A percentile compares a stretch with the other conserved stretches of the same genome.
Evolutionary conservation across 768 basidiomycete species (phyloP).

Genomic region (Podaxis rugospora): DNA sequence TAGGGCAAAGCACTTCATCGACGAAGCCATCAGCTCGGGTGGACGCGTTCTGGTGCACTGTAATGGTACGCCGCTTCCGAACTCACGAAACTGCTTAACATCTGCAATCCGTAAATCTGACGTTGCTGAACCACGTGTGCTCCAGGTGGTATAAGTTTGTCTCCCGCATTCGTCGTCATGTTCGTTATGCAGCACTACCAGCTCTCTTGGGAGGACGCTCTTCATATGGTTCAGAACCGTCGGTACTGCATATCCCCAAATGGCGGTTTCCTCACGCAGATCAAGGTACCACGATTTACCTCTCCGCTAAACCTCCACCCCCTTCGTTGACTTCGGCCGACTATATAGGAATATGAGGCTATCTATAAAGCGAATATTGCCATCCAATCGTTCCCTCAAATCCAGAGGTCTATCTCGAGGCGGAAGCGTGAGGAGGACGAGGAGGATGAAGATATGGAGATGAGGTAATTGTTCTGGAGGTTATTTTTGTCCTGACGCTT

Average conservation of each 20-base stretch:
- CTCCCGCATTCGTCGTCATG: constrained; percentile 89
- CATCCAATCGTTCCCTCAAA: constrained; percentile 52
- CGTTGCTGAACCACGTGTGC: neutral
- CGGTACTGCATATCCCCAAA: constrained; percentile 94
- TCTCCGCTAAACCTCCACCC: neutral
- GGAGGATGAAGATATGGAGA: constrained; percentile 48
- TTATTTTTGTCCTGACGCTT: neutral
- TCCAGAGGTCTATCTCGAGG: constrained; percentile 40
- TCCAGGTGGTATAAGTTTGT: constrained; percentile 81
- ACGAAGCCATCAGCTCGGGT: constrained; percentile 52
- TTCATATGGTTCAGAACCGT: constrained; percentile 85
- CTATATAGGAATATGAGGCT: constrained; percentile 80
- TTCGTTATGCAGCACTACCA: constrained; percentile 86
- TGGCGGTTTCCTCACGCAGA: constrained; percentile 86
- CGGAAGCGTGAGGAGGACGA: constrained; percentile 77
- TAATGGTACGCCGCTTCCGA: constrained; percentile 52
- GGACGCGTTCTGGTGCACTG: constrained; percentile 87
- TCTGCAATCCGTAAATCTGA: neutral
- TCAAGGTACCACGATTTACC: constrained; percentile 55
- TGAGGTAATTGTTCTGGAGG: constrained; percentile 2
- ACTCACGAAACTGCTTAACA: neutral
- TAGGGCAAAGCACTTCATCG: constrained; percentile 77
- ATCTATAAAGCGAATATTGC: constrained; percentile 81
- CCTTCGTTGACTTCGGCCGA: neutral
- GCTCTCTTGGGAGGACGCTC: constrained; percentile 82